phyloP scores from a whole-genome alignment of 139 green algal genomes.

The Nannochloris sp. region DNA sequence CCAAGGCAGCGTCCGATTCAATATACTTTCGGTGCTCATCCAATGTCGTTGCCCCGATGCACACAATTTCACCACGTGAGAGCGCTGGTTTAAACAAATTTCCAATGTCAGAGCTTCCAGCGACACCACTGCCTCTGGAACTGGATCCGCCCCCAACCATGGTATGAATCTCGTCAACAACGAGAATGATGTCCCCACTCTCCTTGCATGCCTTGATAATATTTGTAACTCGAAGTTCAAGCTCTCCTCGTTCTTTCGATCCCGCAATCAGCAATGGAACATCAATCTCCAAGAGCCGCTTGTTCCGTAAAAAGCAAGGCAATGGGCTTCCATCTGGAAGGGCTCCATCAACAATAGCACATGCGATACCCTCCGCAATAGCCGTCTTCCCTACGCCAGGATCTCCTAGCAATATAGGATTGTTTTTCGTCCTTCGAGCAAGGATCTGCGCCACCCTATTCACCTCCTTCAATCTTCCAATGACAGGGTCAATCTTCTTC shows the following conservation, averaged over 20 bases:
- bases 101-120: conserved; percentile 84
- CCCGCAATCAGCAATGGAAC: conserved; percentile 84
- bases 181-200: conserved; percentile 81
- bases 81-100: conserved; percentile 94
- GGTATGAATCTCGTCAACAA: conserved; percentile 91
- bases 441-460: conserved; percentile 85
- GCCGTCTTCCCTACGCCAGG: conserved; percentile 88
- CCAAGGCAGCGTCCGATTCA: conserved; percentile 88
- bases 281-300: conserved; percentile 90
- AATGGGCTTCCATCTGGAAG: conserved; percentile 52
- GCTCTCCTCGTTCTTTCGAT: conserved; percentile 91
- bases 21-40: conserved; percentile 84
- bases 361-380: conserved; percentile 85
- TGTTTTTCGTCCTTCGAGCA: conserved; percentile 79
- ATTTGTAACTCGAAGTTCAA: conserved; percentile 86
- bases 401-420: conserved; percentile 95
- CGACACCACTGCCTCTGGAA: conserved; percentile 35
- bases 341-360: conserved; percentile 51
- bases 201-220: conserved; percentile 71
- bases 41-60: conserved; percentile 81
- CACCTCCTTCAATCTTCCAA: conserved; percentile 84
- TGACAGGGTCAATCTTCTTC: conserved; percentile 83
- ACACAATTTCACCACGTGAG: conserved; percentile 63
- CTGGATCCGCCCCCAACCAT: conserved; percentile 80
- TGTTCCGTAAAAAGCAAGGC: conserved; percentile 74